Conservation (phyloP, 257 asterid genomes). For the Nicotiana noctiflora region DNA sequence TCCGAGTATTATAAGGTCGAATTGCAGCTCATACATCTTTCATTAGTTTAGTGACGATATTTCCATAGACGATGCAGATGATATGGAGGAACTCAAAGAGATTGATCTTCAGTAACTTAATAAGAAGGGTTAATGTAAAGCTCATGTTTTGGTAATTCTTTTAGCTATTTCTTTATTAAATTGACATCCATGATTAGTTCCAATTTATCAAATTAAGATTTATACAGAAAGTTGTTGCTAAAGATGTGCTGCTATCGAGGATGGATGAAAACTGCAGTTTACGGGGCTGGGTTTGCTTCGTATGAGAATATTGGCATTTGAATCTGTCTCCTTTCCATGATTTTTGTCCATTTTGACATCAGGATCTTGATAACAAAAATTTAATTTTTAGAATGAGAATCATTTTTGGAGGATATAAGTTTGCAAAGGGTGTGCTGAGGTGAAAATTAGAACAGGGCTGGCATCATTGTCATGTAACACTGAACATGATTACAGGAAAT, state of each 20-base stretch:
- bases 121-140: constrained; percentile 6
- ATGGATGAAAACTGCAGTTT: neutral
- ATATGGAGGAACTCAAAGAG: constrained; percentile 34
- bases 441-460: neutral
- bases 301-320: neutral
- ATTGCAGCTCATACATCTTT: too few relatives aligned
- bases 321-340: constrained; percentile 9
- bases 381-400: neutral
- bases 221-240: neutral
- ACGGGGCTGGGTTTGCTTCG: neutral
- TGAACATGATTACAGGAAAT: neutral
- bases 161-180: neutral
- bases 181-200: neutral
- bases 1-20: too few relatives aligned
- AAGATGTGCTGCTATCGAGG: neutral
- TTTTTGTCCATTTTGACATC: neutral
- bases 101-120: constrained; percentile 18
- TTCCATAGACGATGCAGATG: constrained; percentile 55
- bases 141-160: constrained; percentile 11
- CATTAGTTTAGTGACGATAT: constrained; percentile 44
- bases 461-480: neutral
- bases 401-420: neutral
- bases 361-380: neutral
- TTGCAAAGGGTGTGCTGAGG: neutral
- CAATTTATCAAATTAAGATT: neutral